Base-by-base conservation (phyloP, 805 yeast genomes). In the Kazachstania taianensis region DNA sequence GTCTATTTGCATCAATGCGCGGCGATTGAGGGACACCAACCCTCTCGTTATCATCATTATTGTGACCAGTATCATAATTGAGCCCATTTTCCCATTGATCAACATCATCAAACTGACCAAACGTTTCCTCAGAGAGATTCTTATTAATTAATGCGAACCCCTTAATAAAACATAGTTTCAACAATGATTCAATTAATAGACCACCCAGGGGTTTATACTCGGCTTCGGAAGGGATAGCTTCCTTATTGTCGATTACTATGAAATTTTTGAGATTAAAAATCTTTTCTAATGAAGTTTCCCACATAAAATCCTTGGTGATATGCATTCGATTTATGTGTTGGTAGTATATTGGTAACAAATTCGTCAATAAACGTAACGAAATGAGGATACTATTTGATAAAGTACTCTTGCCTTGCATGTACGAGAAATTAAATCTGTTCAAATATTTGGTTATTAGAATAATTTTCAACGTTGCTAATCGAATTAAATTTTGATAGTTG, bases 61-160 rank as follows among this genome's bases (percentile, higher is more conserved):
- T n/a, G n/a, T n/a, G n/a, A n/a, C n/a, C n/a, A 41, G 54, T 32
- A 37, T 58, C 61, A 38, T 42, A 46, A 3, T 62, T 53, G 22
- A 86, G 67, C 5, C 95, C 96, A 3, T 81, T 74, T 46, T 82
- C 94, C 95, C 96, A 86, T n/a, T 49, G 39, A 2, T 53, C 41
- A 12, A 64, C 66, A 18, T 26, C 20, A 8, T n/a, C 15, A 18
- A 17, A 16, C 6, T 29, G 18, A 5, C 14, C 19, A 18, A 16
- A 19, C 18, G 10, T n/a, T 12, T 29, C 19, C 18, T n/a, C 13
- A 10, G 35, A 28, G n/a, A n/a, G n/a, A n/a, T n/a, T n/a, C n/a
- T n/a, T n/a, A 20, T 34, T 30, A 10, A 43, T 30, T 12, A 53
- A 34, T 2, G 59, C 48, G 20, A 53, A 55, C 1, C 55, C 54